phyloP scores from a whole-genome alignment of 1,284 basidiomycete species.

The Malassezia caprae region DNA sequence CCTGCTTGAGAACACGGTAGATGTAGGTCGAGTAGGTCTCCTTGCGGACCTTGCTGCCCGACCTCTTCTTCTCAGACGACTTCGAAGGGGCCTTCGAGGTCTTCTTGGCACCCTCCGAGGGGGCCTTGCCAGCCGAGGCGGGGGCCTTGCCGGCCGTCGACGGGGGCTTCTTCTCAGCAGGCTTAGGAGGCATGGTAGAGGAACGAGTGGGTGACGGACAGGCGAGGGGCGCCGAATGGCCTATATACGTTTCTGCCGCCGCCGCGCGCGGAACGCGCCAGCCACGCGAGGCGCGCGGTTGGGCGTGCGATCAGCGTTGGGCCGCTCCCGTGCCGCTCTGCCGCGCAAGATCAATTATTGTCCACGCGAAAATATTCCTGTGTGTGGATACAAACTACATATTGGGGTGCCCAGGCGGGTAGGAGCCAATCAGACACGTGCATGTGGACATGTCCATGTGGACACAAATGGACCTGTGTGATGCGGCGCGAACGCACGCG shows the following conservation, averaged over 20 bases:
- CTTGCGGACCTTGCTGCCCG: conserved; percentile 57
- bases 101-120: conserved; percentile 59
- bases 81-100: conserved; percentile 50
- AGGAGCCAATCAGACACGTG: not conserved
- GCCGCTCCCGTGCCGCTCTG: not conserved
- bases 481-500: not conserved
- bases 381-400: conserved; percentile 4
- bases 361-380: not conserved
- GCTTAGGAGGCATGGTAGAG: conserved; percentile 42
- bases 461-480: conserved; percentile 1
- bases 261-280: conserved; percentile 5
- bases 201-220: conserved; percentile 1
- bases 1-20: conserved; percentile 57
- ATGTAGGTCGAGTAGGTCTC: conserved; percentile 52
- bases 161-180: conserved; percentile 52
- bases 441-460: not conserved
- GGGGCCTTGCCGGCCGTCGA: conserved; percentile 56
- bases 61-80: conserved; percentile 57
- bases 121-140: conserved; percentile 50
- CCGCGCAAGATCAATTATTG: conserved; percentile 10
- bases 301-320: not conserved
- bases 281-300: not conserved
- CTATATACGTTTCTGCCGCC: conserved; percentile 18
- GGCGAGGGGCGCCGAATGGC: conserved; percentile 2
- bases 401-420: not conserved